Base-by-base conservation (phyloP, 2,329 filamentous ascomycete genomes). In the Fonsecaea nubica region DNA sequence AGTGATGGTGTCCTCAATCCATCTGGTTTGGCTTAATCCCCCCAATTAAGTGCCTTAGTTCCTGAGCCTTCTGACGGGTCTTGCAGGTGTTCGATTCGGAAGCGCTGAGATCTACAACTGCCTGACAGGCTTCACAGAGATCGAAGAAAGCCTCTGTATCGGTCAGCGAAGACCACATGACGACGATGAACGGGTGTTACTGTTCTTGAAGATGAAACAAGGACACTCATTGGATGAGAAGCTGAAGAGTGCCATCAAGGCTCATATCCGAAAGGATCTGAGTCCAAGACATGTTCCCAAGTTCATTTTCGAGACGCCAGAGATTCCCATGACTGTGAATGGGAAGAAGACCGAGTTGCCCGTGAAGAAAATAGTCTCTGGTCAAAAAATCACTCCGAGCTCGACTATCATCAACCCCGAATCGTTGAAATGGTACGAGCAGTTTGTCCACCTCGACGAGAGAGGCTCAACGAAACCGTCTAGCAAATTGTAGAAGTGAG, bases 31-130 rank as follows among this genome's bases (percentile, higher is more conserved):
- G 9, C 9, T 38, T 13, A 38, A 13, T 5, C 4, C 30, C 30
- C 2, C 4, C 4, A 32, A 32, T 32, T 6, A 32, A 32, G 30
- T 32, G 30, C 30, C 30, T 6, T 1, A 32, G 30, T 32, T 32
- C 30, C 30, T 4, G 30, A 32, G 35, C 35, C 35, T 38, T 38
- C 9, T 13, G 8, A 38, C 8, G 9, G 35, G 8, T 38, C 35
- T 38, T 10, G 7, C 9, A 25, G 94, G 94, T 1, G 92, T 98
- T 25, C 84, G 94, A 0, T 98, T 98, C 75, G 94, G 94, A 6
- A 92, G 89, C 38, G 93, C 93, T 0, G 94, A 98, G 81, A 96
- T 98, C 21, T 98, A 98, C 79, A 97, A 97, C 76, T 84, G 97
- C n/a, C 15, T 42, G 7, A 7, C 40, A 2, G 40, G 3, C 4